Percentiles rank a stretch among this genome's conserved stretches.
Conservation (phyloP, 2,329 filamentous ascomycete genomes). For the Curvularia hawaiiensis region DNA sequence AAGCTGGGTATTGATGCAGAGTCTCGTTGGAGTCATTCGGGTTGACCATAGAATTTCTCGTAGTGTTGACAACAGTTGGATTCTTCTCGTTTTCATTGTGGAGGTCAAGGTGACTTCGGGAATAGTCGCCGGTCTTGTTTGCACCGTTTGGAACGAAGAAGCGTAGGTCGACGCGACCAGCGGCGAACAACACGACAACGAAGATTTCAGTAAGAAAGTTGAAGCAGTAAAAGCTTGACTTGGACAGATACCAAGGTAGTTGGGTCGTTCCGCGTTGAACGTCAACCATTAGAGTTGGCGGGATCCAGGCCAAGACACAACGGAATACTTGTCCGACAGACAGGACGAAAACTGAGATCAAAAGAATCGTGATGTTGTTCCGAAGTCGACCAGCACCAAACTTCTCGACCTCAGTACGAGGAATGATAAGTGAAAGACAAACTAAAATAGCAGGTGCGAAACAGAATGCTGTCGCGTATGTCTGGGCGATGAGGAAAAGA, state of each 20-base stretch:
- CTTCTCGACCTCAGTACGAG: conserved; percentile 55
- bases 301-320: conserved; percentile 62
- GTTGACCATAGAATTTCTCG: conserved; percentile 12
- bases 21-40: conserved; percentile 35
- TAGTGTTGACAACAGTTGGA: conserved; percentile 10
- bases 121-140: conserved; percentile 50
- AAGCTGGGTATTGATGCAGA: conserved; percentile 35
- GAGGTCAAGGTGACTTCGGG: conserved; percentile 29
- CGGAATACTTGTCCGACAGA: conserved; percentile 75
- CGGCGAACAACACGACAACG: conserved; percentile 69
- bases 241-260: conserved; percentile 71
- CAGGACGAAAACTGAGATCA: conserved; percentile 61
- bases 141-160: conserved; percentile 78
- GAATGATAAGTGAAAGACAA: conserved; percentile 53
- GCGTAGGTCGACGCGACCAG: conserved; percentile 72
- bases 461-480: conserved; percentile 67
- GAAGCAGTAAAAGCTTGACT: conserved; percentile 78
- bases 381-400: conserved; percentile 72
- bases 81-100: conserved; percentile 32
- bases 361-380: conserved; percentile 69
- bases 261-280: conserved; percentile 47
- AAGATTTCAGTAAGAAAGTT: conserved; percentile 77
- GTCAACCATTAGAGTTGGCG: conserved; percentile 52
- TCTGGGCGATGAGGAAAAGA: conserved; percentile 68
- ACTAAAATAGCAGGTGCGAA: conserved; percentile 69